Percentiles rank a stretch among this genome's conserved stretches.
phyloP scores from a whole-genome alignment of 2,329 filamentous ascomycete genomes.

The Onygenales sp. region DNA sequence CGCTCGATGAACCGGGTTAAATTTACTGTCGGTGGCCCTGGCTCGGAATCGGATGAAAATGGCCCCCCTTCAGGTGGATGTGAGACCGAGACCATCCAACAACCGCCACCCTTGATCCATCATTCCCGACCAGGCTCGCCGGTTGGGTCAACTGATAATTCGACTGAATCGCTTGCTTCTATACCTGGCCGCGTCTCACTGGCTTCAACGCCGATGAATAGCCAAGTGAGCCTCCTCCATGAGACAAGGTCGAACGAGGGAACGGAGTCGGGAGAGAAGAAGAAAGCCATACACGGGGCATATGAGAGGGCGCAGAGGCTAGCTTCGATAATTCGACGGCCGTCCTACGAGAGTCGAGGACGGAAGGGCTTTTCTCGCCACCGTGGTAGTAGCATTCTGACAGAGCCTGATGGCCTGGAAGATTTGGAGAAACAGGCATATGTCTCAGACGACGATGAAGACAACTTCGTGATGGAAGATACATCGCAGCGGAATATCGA shows the following conservation, averaged over 20 bases:
- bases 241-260: constrained; percentile 4
- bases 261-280: constrained; percentile 25
- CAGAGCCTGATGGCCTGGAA: background rate
- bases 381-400: too few species aligned
- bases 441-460: constrained; percentile 8
- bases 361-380: constrained; percentile 12
- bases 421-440: constrained; percentile 7
- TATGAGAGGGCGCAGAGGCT: constrained; percentile 26
- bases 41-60: constrained; percentile 1
- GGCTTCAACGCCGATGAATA: background rate
- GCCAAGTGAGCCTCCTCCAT: background rate
- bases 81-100: background rate
- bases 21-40: constrained; percentile 4
- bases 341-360: constrained; percentile 15
- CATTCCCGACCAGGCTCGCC: background rate
- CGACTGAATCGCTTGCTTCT: background rate
- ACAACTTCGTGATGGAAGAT: constrained; percentile 6
- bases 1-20: constrained; percentile 1
- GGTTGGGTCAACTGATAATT: background rate
- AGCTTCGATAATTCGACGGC: constrained; percentile 23
- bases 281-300: constrained; percentile 23
- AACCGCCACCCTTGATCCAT: background rate
- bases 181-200: background rate
- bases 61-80: background rate
- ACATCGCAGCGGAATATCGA: constrained; percentile 15